Evolutionary conservation across 1,139 yeast species (phyloP).

Genomic region (Torulaspora globosa): DNA sequence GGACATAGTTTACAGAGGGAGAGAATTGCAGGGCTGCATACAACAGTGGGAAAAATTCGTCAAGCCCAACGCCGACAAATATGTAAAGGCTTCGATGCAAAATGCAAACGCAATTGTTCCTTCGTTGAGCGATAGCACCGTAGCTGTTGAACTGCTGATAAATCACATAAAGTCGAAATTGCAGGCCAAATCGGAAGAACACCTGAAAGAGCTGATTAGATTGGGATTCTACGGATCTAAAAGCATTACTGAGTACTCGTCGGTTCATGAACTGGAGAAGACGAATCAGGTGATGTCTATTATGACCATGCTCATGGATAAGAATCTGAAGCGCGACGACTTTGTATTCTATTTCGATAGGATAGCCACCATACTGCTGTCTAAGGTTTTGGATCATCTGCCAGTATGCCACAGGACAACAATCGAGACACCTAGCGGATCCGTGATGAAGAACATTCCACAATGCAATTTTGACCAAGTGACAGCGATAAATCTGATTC

Average conservation of each 20-base stretch:
- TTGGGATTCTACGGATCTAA: slow-evolving; percentile 25
- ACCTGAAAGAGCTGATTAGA: slow-evolving; percentile 45
- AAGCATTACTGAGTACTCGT: slow-evolving; percentile 20
- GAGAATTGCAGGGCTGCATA: slow-evolving; percentile 77
- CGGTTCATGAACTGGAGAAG: slow-evolving; percentile 42
- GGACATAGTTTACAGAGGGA: slow-evolving; percentile 79
- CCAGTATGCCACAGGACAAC: slow-evolving; percentile 28
- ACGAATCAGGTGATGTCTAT: slow-evolving; percentile 72
- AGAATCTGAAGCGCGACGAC: slow-evolving; percentile 58
- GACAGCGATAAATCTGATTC: slow-evolving; percentile 71
- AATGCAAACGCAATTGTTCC: slow-evolving; percentile 86
- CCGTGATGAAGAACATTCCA: slow-evolving; percentile 41
- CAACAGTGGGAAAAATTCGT: slow-evolving; percentile 89
- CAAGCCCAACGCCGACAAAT: slow-evolving; percentile 82
- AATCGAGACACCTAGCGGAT: slow-evolving; percentile 47
- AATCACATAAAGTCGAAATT: slow-evolving; percentile 76
- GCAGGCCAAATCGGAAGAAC: slow-evolving; percentile 57
- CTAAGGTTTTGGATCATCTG: slow-evolving; percentile 55
- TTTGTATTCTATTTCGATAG: slow-evolving; percentile 85
- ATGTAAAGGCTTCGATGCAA: slow-evolving; percentile 72
- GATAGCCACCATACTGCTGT: slow-evolving; percentile 64
- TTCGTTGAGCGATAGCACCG: slow-evolving; percentile 74
- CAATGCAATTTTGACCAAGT: slow-evolving; percentile 44
- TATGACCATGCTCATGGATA: slow-evolving; percentile 62
- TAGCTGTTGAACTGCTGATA: slow-evolving; percentile 76